Base-by-base conservation (phyloP, 768 basidiomycete species). In the Kwoniella pini region DNA sequence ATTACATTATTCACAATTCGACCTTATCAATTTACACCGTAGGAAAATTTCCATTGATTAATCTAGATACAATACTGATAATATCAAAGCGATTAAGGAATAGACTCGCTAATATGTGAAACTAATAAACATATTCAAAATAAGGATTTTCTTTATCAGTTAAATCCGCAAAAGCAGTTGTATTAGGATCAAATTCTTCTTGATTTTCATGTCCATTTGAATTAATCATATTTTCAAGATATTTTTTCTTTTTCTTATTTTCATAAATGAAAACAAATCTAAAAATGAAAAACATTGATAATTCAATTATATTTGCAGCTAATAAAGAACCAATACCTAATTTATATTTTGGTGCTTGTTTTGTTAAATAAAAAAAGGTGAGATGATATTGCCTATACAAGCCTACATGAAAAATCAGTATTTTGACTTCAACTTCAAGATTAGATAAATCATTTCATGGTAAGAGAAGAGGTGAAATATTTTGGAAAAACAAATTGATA, bases 321-420 rank as follows among this genome's bases (percentile, higher is more conserved):
- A 79, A 64, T 21, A 79, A 60, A 4, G 73, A 64, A 2, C 77
- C 79, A 52, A 79, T 77, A 2, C 78, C 79, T n/a, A 77, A 63
- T 10, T 54, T 62, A 67, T 80, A 80, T 38, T 36, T 60, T 6
- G 79, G 77, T 1, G 77, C 72, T 62, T 78, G 71, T 1, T 53
- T 36, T 36, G 73, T 39, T 31, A 65, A 54, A 64, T 65, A 77
- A 48, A 77, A 72, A 68, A 72, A 15, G 68, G 66, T 17, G 50
- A 52, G 31, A 65, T 62, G 40, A 76, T 76, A 61, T 77, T 75
- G 10, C 76, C 75, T 13, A 75, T 54, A 36, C 69, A 78, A 9
- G 68, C 69, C 33, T 36, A 36, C 7, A 36, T 7, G 7, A 15
- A 15, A 36, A 7, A 36, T 7, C 33, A 15, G 33, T 36, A 7